A percentile compares a stretch with the other conserved stretches of the same genome.
Evolutionary conservation across 139 green algal genomes (phyloP).

Genomic region (Chloropicon primus): DNA sequence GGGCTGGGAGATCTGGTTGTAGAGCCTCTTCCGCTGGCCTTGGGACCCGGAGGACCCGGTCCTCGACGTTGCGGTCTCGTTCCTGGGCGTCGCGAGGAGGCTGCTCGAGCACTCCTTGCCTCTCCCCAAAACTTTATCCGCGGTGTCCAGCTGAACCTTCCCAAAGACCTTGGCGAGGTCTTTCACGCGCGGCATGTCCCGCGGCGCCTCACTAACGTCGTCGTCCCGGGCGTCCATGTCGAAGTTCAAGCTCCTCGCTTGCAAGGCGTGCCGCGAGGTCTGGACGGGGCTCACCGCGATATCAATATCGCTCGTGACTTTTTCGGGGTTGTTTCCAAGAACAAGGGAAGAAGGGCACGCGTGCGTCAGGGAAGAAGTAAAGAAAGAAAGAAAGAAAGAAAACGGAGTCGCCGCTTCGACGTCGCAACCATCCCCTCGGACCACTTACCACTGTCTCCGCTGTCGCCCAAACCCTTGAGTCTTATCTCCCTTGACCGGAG

Average conservation of each 20-base stretch:
- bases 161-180: background rate
- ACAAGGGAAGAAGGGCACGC: background rate
- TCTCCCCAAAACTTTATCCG: background rate
- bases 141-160: background rate
- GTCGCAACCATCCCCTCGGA: background rate
- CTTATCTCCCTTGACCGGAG: background rate
- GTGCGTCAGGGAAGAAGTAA: background rate
- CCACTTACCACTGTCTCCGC: background rate
- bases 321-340: background rate
- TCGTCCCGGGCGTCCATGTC: background rate
- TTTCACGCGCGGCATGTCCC: background rate
- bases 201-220: background rate
- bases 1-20: background rate
- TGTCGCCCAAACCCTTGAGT: background rate
- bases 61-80: too few species aligned
- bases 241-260: background rate
- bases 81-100: too few species aligned
- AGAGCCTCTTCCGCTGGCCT: background rate
- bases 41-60: background rate
- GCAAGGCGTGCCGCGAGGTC: background rate
- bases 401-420: background rate
- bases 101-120: too few species aligned
- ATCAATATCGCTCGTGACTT: background rate
- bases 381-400: background rate
- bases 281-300: background rate